Percentiles rank a stretch among this genome's conserved stretches.
Conservation (phyloP, 495 filamentous ascomycete species). For the Evernia prunastri region DNA sequence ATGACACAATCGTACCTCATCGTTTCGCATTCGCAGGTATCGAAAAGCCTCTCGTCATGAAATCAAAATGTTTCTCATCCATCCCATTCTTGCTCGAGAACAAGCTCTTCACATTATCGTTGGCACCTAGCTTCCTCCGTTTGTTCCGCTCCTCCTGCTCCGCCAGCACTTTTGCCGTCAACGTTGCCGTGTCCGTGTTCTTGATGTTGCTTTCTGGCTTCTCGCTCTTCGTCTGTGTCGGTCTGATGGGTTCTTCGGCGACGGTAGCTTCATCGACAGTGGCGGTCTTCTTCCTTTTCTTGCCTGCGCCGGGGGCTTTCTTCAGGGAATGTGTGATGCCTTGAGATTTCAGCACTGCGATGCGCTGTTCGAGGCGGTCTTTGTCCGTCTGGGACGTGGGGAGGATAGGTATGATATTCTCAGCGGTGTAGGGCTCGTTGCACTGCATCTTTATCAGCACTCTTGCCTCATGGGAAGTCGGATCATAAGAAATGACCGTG, state of each 20-base stretch:
- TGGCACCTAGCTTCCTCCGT: conserved; percentile 60
- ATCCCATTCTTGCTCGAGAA: conserved; percentile 52
- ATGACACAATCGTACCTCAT: conserved; percentile 4
- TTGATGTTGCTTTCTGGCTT: conserved; percentile 57
- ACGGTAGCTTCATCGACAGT: conserved; percentile 27
- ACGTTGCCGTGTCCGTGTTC: conserved; percentile 72
- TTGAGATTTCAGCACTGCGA: conserved; percentile 56
- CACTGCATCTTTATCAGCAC: conserved; percentile 48
- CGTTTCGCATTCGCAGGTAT: conserved; percentile 42
- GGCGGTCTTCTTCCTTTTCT: conserved; percentile 51
- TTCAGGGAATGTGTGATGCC: conserved; percentile 84
- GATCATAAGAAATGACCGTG: background rate
- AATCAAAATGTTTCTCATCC: conserved; percentile 55
- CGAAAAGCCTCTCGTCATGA: conserved; percentile 71
- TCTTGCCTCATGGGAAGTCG: background rate
- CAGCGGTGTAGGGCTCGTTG: conserved; percentile 61
- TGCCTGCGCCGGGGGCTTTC: conserved; percentile 64
- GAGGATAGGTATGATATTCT: conserved; percentile 80
- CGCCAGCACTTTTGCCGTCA: conserved; percentile 77
- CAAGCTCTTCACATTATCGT: conserved; percentile 63
- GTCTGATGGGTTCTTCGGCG: conserved; percentile 24
- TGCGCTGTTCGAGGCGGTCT: conserved; percentile 56
- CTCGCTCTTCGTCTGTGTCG: conserved; percentile 9
- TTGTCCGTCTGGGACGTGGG: conserved; percentile 65
- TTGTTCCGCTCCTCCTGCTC: conserved; percentile 82